Evolutionary conservation across 768 basidiomycete species (phyloP).

Genomic region (Leccinum variicolor): DNA sequence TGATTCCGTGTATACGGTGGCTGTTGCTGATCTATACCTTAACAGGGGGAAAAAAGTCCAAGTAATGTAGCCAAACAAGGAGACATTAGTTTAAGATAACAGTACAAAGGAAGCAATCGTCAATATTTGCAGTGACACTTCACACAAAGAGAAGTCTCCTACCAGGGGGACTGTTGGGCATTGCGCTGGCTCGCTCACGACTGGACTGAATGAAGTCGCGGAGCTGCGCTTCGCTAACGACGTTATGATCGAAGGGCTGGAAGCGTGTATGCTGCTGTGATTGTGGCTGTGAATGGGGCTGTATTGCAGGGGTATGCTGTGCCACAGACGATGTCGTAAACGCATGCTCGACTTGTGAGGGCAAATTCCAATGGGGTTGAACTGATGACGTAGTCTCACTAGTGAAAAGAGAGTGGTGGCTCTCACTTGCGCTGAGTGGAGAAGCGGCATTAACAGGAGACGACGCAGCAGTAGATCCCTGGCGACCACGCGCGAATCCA

Average conservation of each 20-base stretch:
- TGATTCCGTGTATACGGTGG: conserved; percentile 36
- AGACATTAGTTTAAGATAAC: conserved; percentile 20
- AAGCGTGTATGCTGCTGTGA: conserved; percentile 42
- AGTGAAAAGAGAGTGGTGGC: conserved; percentile 47
- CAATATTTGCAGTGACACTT: conserved; percentile 31
- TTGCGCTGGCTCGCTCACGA: conserved; percentile 48
- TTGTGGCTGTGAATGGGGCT: conserved; percentile 33
- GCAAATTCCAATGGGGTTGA: conserved; percentile 44
- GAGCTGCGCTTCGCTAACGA: conserved; percentile 71
- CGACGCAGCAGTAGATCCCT: conserved; percentile 53
- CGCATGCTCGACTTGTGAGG: conserved; percentile 40
- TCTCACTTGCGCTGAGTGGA: conserved; percentile 50
- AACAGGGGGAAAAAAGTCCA: conserved; percentile 9
- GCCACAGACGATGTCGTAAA: conserved; percentile 46
- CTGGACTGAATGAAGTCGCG: conserved; percentile 74
- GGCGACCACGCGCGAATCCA: conserved; percentile 73
- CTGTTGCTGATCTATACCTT: conserved; percentile 36
- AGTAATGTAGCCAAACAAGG: conserved; percentile 12
- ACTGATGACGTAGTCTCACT: conserved; percentile 35
- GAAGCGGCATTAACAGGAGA: conserved; percentile 58
- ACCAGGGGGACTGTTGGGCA: conserved; percentile 41
- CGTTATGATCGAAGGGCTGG: conserved; percentile 51
- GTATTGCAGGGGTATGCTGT: conserved; percentile 41
- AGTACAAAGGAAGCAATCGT: conserved; percentile 29
- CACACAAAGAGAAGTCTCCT: conserved; percentile 44